Base-by-base conservation (phyloP, 2,329 filamentous ascomycete species). In the Claviceps maximensis region DNA sequence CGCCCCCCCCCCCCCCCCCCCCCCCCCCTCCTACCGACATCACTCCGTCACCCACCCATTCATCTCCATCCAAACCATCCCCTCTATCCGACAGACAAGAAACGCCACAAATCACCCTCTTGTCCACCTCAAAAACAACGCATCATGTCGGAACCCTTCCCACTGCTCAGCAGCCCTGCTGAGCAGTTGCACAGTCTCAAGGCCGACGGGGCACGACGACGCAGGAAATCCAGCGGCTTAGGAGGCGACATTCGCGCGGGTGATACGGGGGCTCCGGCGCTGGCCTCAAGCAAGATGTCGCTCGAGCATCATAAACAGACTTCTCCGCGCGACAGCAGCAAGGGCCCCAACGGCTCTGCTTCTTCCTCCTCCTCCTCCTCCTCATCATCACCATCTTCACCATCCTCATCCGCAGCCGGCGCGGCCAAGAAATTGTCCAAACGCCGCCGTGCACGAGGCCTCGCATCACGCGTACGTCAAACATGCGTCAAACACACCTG, bases 401-500 rank as follows among this genome's bases (percentile, higher is more conserved):
- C 38, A 17, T 41, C 38, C 10, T 38, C 36, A 4, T 40, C 38
- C 38, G 13, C n/a, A 6, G 6, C 40, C 40, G 31, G 6, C 31
- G 31, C 31, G 31, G 40, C 58, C 56, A 78, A 74, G 65, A 72
- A 71, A 54, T 64, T 71, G 56, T 77, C 74, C 38, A 78, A 78
- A 63, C 75, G 76, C 55, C 75, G 77, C 51, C 78, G 78, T 64
- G 74, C 76, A 45, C 74, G 76, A 41, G 74, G 77, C 48, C 58
- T 76, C 54, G 52, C 71, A 51, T 65, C 67, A 29, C 70, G 69
- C 57, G 64, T 77, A 40, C 76, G 76, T 60, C 77, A 80, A 63
- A 73, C 70, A 64, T 75, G 78, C 64, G 59, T 79, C 60, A 82
- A 79, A 67, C 78, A 81, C 66, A 83, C 80, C 47, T 84, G 74